Evolutionary conservation across 208 protist species (phyloP), one percentile per base, ranked within the genome.

Genomic region (Wallacemonas sp.): DNA sequence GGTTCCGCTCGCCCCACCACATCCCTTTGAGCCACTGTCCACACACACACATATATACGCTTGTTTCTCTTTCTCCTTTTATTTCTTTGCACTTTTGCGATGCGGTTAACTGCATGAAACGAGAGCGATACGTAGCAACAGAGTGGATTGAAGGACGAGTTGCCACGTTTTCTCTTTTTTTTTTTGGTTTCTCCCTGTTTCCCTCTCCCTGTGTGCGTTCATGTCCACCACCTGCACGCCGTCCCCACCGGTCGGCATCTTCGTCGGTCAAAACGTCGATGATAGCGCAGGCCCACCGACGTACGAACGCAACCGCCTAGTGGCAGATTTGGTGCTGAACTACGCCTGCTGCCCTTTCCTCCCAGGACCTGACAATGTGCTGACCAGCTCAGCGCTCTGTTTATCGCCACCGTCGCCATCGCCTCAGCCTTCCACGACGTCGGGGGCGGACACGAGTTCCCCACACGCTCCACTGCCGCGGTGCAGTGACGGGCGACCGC

Each of bases 301-400:
- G 29, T 70, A 59, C 27, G 67, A 85, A 61, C 73, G 71, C 33
- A 80, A 78, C 54, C 65, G 74, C 6, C 48, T 75, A 36, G 45
- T 85, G 1, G 52, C 57, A 10, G 79, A 85, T 42, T 54, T 85
- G 53, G 27, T 85, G 44, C 74, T 69, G 12, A 71, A 81, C 53
- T 81, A 85, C 53, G 62, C 68, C 1, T 85, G 74, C 38, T 19
- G 36, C 13, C 58, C 66, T 22, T 80, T 85, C 41, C 2, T 71
- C 24, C 17, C 50, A 38, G 50, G 50, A 4, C 55, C 50, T 0
- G 50, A 57, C 50, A 41, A 38, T 21, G 39, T 62, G 15, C 38
- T 62, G 4, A 32, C 55, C 24, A 46, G 19, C 6, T 62, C 55
- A n/a, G 22, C 55, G 6, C 55, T 30, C 6, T 13, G 9, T 6